These are phyloP conservation scores for Rubroshorea leprosula DNA, from an alignment of 345 rosid species.

Conservation along the genomic window DNA sequence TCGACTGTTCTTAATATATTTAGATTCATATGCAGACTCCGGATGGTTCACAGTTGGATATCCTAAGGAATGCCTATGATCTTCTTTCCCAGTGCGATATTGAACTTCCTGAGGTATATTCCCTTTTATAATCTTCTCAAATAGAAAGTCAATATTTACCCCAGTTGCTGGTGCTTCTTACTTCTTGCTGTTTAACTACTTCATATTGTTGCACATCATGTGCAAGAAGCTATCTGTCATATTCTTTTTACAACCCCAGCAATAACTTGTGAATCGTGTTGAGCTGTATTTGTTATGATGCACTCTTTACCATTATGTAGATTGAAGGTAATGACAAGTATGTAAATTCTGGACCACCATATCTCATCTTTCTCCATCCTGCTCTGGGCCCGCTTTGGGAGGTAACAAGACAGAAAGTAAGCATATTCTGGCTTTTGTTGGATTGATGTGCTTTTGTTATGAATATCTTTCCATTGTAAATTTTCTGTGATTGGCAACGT, in stretches of 20 bases:
- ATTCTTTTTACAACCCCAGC: no score
- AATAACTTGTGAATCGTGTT: not conserved
- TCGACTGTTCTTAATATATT: conserved; percentile 5
- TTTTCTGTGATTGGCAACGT: not conserved
- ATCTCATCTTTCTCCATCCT: conserved; percentile 87
- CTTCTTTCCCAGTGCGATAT: conserved; percentile 69
- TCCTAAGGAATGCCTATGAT: conserved; percentile 78
- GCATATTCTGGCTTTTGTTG: conserved; percentile 12
- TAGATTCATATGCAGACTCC: conserved; percentile 63
- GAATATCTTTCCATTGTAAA: not conserved
- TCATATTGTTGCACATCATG: not conserved
- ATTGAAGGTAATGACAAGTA: conserved; percentile 61
- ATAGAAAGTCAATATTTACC: conserved; percentile 4
- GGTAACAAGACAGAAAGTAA: conserved; percentile 75
- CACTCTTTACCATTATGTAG: conserved; percentile 27
- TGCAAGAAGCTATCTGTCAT: not conserved
- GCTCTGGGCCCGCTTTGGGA: conserved; percentile 98
- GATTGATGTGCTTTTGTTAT: not conserved
- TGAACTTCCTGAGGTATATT: conserved; percentile 63
- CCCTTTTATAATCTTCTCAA: not conserved
- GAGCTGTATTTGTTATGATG: not conserved
- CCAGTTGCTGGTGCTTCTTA: conserved; percentile 1
- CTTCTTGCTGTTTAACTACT: not conserved
- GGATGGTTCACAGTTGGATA: conserved; percentile 84
- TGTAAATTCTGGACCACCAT: conserved; percentile 66